Evolutionary conservation across 2,329 filamentous ascomycete species (phyloP).

Genomic region (Zalaria sp.): DNA sequence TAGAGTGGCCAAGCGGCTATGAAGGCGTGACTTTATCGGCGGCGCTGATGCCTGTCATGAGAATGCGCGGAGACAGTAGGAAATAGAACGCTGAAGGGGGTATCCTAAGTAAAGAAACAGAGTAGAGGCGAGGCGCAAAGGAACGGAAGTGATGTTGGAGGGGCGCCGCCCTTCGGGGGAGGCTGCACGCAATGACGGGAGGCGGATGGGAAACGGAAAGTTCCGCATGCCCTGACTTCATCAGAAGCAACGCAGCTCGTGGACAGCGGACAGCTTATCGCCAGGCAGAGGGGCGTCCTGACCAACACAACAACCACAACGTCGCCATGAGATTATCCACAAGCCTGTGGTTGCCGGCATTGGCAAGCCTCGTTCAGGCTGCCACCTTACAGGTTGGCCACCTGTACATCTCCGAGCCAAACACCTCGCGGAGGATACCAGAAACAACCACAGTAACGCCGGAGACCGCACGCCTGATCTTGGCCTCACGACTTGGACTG

Average conservation of each 20-base stretch:
- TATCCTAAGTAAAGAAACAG: not conserved
- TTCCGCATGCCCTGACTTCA: no score
- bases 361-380: constrained; percentile 19
- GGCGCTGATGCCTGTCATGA: no score
- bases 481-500: constrained; percentile 36
- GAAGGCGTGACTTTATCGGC: no score
- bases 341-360: constrained; percentile 23
- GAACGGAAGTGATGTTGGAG: not conserved
- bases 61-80: no score
- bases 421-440: constrained; percentile 8
- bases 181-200: not conserved
- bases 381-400: constrained; percentile 12
- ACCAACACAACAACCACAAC: not conserved
- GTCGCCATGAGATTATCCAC: constrained; percentile 31
- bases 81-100: not conserved
- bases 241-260: no score
- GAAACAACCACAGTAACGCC: constrained; percentile 2
- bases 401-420: constrained; percentile 23
- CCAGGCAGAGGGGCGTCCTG: no score
- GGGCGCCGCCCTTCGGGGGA: not conserved
- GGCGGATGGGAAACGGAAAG: no score
- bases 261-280: no score
- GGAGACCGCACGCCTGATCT: constrained; percentile 32
- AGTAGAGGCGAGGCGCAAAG: not conserved
- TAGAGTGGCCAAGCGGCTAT: no score